Evolutionary conservation across 2,329 filamentous ascomycete species (phyloP).

Genomic region (Pseudogymnoascus destructans): DNA sequence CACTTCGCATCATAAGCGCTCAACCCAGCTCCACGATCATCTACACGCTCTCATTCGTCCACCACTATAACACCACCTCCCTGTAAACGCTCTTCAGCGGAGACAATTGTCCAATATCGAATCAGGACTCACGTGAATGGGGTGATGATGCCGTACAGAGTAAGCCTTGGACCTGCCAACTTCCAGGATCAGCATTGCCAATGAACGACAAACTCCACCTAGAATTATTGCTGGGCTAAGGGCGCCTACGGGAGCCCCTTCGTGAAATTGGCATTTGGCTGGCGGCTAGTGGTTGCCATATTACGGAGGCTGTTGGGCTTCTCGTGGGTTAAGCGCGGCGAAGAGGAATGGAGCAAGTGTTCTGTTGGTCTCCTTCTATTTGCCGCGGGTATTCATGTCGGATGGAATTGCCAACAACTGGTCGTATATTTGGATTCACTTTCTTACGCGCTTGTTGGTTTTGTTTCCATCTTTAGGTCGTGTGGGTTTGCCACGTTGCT

Average conservation of each 20-base stretch:
- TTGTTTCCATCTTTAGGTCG: neutral
- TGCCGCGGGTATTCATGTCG: neutral
- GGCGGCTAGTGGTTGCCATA: neutral
- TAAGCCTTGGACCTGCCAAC: neutral
- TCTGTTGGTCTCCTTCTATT: neutral
- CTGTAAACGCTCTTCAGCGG: neutral
- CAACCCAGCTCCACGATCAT: neutral
- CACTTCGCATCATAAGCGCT: neutral
- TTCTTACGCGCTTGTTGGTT: neutral
- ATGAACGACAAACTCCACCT: neutral
- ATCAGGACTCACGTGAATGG: neutral
- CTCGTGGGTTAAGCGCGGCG: neutral
- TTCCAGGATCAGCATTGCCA: neutral
- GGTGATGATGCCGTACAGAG: neutral
- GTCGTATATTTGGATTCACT: neutral
- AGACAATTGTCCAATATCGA: neutral
- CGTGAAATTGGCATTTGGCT: neutral
- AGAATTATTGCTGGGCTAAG: neutral
- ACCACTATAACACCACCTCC: no score
- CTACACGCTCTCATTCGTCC: neutral
- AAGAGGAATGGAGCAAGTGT: neutral
- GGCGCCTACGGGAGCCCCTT: neutral
- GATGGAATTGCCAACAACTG: neutral
- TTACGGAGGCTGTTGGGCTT: neutral
- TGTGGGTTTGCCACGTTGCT: constrained; percentile 2